Percentiles rank a stretch among this genome's conserved stretches.
Evolutionary conservation across 176 grass and related monocot species (phyloP).

Genomic region (Thinopyrum elongatum): DNA sequence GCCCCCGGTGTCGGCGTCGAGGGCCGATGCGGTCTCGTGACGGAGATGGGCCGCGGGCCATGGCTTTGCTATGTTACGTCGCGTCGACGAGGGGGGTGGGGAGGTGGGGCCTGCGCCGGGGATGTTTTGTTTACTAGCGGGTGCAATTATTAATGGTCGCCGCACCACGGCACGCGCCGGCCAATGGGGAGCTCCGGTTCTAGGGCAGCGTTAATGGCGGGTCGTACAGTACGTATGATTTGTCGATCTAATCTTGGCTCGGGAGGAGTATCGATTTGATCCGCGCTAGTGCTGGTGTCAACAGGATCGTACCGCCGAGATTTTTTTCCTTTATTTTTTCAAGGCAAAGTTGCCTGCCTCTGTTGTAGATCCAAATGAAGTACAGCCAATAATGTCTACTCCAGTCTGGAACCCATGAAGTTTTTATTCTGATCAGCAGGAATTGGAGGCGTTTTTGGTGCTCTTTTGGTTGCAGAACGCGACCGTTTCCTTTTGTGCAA

Average conservation of each 20-base stretch:
- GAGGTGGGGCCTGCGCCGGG: neutral
- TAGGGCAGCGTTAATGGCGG: neutral
- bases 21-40: neutral
- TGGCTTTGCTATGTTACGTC: conserved; percentile 39
- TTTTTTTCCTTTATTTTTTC: neutral
- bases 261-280: neutral
- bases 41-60: conserved; percentile 26
- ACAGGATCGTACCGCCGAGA: neutral
- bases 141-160: conserved; percentile 32
- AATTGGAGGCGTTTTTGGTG: neutral
- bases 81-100: neutral
- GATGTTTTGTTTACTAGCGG: conserved; percentile 20
- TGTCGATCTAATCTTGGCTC: conserved; percentile 1
- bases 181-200: neutral
- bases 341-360: neutral
- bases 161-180: neutral
- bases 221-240: neutral
- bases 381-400: neutral
- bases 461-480: neutral
- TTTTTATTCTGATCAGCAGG: neutral
- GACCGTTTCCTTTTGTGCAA: neutral
- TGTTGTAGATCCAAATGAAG: neutral
- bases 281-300: neutral
- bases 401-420: neutral
- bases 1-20: neutral